Evolutionary conservation across 1,139 yeast genomes (phyloP).

Genomic region (Debaryomyces udenii): DNA sequence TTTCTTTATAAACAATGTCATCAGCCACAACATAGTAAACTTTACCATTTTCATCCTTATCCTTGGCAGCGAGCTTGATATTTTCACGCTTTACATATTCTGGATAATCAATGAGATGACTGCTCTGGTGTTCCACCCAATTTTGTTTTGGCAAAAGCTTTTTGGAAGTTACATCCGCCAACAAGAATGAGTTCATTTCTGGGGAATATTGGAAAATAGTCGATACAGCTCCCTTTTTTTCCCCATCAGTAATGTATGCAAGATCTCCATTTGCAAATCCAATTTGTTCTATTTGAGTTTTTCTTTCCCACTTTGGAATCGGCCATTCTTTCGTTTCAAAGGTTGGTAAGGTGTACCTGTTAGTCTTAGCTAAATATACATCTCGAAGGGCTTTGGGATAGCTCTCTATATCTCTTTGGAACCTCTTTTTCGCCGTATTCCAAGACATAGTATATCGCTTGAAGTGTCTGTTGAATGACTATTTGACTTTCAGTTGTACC

Average conservation of each 20-base stretch:
- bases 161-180: constrained; percentile 41
- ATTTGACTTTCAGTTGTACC: not conserved
- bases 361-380: constrained; percentile 26
- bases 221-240: constrained; percentile 71
- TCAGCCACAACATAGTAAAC: constrained; percentile 74
- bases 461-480: constrained; percentile 7
- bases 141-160: constrained; percentile 59
- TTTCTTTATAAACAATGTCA: constrained; percentile 63
- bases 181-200: constrained; percentile 35
- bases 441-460: constrained; percentile 35
- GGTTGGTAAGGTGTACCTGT: constrained; percentile 39
- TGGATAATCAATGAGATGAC: constrained; percentile 71
- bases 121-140: constrained; percentile 75
- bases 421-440: constrained; percentile 39
- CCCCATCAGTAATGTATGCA: constrained; percentile 63
- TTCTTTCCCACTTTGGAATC: constrained; percentile 33
- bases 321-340: constrained; percentile 30
- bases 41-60: constrained; percentile 63
- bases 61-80: constrained; percentile 73
- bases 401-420: constrained; percentile 39
- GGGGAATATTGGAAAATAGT: constrained; percentile 41
- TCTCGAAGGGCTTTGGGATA: constrained; percentile 36
- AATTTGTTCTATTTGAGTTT: constrained; percentile 30
- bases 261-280: constrained; percentile 48
- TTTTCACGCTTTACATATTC: constrained; percentile 51